These are phyloP conservation scores for Boletus huronensis DNA, from an alignment of 768 basidiomycete genomes.

Conservation along the genomic window DNA sequence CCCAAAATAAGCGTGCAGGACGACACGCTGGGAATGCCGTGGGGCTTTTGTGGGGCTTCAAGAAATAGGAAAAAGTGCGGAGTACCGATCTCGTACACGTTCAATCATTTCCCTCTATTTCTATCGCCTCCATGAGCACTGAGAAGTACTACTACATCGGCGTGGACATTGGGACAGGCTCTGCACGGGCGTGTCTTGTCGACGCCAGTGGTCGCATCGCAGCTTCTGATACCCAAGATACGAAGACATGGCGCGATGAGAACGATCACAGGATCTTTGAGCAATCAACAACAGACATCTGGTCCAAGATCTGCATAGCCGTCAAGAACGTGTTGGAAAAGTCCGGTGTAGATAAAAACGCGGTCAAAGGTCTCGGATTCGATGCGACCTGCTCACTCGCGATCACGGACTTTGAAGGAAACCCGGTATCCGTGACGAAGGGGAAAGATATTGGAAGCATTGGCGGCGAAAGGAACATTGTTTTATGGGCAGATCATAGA, in stretches of 20 bases:
- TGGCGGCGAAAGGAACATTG: constrained; percentile 75
- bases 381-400: constrained; percentile 97
- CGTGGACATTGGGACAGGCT: constrained; percentile 90
- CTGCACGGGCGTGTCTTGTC: constrained; percentile 83
- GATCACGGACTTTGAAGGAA: constrained; percentile 70
- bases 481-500: constrained; percentile 96
- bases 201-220: constrained; percentile 62
- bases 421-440: constrained; percentile 71
- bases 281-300: constrained; percentile 89
- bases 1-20: background rate
- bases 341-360: constrained; percentile 50
- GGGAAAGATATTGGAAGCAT: constrained; percentile 56
- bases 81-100: constrained; percentile 6
- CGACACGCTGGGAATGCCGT: background rate
- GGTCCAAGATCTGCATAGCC: constrained; percentile 62
- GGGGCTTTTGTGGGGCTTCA: background rate
- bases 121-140: constrained; percentile 30
- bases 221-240: constrained; percentile 78
- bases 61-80: constrained; percentile 7
- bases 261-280: constrained; percentile 92
- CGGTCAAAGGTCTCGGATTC: constrained; percentile 86
- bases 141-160: constrained; percentile 59
- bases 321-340: constrained; percentile 60
- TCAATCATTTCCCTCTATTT: background rate
- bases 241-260: constrained; percentile 81